phyloP scores from a whole-genome alignment of 1,139 yeast genomes.

The Taphrina communis region DNA sequence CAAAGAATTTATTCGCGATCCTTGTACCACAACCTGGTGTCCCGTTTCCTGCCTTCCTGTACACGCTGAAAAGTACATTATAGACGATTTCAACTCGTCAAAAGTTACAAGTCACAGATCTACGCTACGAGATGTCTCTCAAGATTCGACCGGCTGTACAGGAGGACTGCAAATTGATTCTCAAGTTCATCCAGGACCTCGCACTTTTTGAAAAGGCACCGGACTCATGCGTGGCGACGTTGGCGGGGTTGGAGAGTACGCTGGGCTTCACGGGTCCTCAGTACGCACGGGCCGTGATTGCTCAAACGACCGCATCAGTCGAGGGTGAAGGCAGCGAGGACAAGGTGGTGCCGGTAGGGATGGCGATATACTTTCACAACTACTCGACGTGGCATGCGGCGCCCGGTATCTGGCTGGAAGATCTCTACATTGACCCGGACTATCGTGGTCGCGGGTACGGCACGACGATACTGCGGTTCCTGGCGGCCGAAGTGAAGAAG shows the following conservation, averaged over 20 bases:
- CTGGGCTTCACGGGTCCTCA: constrained; percentile 43
- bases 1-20: too few species aligned
- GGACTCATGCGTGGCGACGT: constrained; percentile 46
- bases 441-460: constrained; percentile 45
- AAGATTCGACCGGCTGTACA: constrained; percentile 39
- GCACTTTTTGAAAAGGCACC: constrained; percentile 46
- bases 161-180: constrained; percentile 44
- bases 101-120: too few species aligned
- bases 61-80: too few species aligned
- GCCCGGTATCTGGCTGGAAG: constrained; percentile 47
- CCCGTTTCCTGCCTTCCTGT: too few species aligned
- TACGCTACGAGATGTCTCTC: constrained; percentile 19
- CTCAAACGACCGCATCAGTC: constrained; percentile 30
- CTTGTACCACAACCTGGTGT: too few species aligned
- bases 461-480: constrained; percentile 43
- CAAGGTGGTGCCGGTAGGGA: constrained; percentile 44
- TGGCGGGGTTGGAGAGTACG: constrained; percentile 43
- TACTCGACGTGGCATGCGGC: constrained; percentile 47
- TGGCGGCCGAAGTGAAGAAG: constrained; percentile 45
- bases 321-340: neutral
- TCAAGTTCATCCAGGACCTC: constrained; percentile 45
- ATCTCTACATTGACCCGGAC: constrained; percentile 46
- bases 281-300: constrained; percentile 45
- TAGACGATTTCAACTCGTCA: too few species aligned
- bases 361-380: constrained; percentile 47